Base-by-base conservation (phyloP, 441 rosid genomes). In the Dalechampia spathulata region DNA sequence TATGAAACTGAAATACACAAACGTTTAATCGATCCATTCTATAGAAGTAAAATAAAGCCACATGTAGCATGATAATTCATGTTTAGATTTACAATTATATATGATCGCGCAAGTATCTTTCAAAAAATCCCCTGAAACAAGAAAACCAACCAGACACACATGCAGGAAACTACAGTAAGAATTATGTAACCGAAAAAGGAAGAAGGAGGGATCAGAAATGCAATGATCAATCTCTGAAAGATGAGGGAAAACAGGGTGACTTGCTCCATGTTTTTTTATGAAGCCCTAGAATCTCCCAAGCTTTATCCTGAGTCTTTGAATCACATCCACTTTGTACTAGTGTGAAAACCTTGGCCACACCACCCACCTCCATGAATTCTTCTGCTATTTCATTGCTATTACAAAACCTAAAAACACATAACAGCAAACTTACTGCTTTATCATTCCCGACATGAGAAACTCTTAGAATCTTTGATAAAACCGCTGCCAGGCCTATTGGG, bases 301-400 rank as follows among this genome's bases (percentile, higher is more conserved):
- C 71, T 42, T 56, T 67, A 19, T 36, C 41, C 26, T 15, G 44
- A 7, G 39, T 67, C 46, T 22, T 34, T 15, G 36, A 55, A 45
- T 43, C 55, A 20, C 66, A 56, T 17, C 22, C 66, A 44, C 58
- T 50, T 47, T 61, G 58, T 14, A 61, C 25, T 41, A 61, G 17
- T 62, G 51, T n/a, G 27, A 60, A 61, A 26, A 67, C 44, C 66
- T 51, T 67, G 30, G 49, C 32, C 28, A 61, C 49, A 15, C 58
- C 66, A 26, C 71, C 71, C 50, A 67, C 58, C 50, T 67, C 71
- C 36, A 67, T 44, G 23, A 67, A 67, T 26, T 67, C 66, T 11
- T 22, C 27, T 14, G 58, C 71, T 22, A 61, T 41, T 20, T 43
- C 51, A 3, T 5, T 37, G 20, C 66, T 56, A 38, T 45, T 50